Conservation (phyloP, 139 green algal species). For the Picochlorum sp. region DNA sequence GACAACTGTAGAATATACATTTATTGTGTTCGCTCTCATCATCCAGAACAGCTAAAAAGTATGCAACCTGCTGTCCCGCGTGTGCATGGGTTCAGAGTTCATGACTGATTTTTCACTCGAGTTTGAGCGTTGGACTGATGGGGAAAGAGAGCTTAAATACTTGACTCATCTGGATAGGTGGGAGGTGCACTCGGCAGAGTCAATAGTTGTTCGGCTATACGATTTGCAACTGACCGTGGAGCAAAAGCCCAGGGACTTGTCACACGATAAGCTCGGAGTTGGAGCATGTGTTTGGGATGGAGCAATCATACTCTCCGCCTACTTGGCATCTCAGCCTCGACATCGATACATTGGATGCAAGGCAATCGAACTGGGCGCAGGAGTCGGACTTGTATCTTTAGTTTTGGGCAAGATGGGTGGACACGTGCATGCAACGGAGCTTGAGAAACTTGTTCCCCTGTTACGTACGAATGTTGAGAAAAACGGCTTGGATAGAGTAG, state of each 20-base stretch:
- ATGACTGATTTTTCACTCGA: too few species aligned
- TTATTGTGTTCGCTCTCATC: too few species aligned
- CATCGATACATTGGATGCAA: conserved; percentile 17
- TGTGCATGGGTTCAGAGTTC: too few species aligned
- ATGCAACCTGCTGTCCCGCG: too few species aligned
- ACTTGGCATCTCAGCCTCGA: conserved; percentile 12
- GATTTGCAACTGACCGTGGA: conserved; percentile 7
- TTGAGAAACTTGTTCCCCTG: conserved; percentile 25
- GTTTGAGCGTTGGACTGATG: too few species aligned
- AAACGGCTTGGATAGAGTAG: conserved; percentile 10
- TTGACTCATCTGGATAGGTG: conserved; percentile 19
- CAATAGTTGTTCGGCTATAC: conserved; percentile 21
- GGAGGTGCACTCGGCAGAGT: conserved; percentile 38
- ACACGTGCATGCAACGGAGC: conserved; percentile 24
- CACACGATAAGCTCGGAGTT: conserved; percentile 30
- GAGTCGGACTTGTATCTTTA: conserved; percentile 27
- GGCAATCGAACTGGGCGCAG: conserved; percentile 35
- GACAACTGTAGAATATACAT: too few species aligned
- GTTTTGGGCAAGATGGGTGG: conserved; percentile 27
- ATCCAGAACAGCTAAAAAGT: too few species aligned
- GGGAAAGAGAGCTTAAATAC: too few species aligned
- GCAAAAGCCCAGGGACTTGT: conserved; percentile 11
- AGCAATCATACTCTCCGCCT: conserved; percentile 32
- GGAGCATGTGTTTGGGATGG: conserved; percentile 40
- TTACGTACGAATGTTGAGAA: conserved; percentile 24